Conservation (phyloP, 257 asterid species). For the Lycium ferocissimum region DNA sequence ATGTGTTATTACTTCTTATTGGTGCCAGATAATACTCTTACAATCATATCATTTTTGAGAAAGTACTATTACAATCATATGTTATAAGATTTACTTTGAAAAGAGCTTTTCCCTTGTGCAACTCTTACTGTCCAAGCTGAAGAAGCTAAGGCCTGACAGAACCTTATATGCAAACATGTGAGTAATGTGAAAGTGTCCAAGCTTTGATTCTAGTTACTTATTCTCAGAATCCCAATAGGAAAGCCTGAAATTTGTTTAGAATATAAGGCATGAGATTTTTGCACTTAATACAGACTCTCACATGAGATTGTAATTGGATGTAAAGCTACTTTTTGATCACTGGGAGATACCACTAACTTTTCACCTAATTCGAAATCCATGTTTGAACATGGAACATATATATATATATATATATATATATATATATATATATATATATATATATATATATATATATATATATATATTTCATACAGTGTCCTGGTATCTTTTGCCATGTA, state of each 20-base stretch:
- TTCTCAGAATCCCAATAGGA: not conserved
- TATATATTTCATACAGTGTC: not conserved
- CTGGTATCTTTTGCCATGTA: slow-evolving; percentile 23
- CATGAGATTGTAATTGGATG: not conserved
- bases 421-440: no score
- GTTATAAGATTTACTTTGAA: not conserved
- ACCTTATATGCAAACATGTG: slow-evolving; percentile 6
- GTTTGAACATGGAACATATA: not conserved
- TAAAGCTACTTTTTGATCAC: not conserved
- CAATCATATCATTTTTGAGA: not conserved
- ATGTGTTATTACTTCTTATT: not conserved
- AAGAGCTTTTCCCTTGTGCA: not conserved
- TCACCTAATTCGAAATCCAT: not conserved
- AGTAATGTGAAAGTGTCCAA: slow-evolving; percentile 1
- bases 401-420: no score
- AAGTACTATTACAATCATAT: not conserved
- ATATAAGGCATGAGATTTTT: not conserved
- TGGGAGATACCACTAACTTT: slow-evolving; percentile 23
- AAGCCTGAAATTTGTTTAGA: slow-evolving; percentile 10
- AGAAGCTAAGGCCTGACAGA: slow-evolving; percentile 13
- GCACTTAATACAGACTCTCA: not conserved
- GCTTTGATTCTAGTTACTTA: slow-evolving; percentile 2
- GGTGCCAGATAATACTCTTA: slow-evolving; percentile 11
- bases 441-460: no score
- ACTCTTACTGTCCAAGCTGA: slow-evolving; percentile 11